These are phyloP conservation scores for Penicillium paneum DNA, from an alignment of 2,329 filamentous ascomycete genomes.

Conservation along the genomic window DNA sequence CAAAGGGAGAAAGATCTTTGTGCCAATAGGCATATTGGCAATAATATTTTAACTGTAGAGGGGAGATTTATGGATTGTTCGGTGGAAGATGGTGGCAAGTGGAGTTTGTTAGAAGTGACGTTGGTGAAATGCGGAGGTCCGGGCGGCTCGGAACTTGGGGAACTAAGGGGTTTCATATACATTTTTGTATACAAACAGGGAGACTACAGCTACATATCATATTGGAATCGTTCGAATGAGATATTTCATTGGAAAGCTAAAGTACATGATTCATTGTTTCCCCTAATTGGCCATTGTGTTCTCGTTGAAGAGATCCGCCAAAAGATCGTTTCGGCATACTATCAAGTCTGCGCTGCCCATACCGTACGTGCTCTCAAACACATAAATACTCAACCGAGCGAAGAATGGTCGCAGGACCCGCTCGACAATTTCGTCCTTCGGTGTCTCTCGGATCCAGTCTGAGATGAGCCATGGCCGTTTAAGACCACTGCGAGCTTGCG, in stretches of 20 bases:
- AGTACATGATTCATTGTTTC: conserved; percentile 8
- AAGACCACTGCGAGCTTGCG: conserved; percentile 22
- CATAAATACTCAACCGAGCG: conserved; percentile 83
- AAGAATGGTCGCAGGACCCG: conserved; percentile 85
- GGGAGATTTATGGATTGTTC: conserved; percentile 1
- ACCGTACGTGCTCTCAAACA: conserved; percentile 88
- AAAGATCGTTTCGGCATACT: conserved; percentile 60
- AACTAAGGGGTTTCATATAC: not conserved
- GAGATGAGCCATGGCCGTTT: conserved; percentile 45
- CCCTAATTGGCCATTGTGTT: conserved; percentile 51
- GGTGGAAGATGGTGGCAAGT: conserved; percentile 13
- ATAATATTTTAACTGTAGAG: not conserved
- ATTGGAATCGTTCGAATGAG: conserved; percentile 2
- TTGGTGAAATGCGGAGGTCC: conserved; percentile 17
- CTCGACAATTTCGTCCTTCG: conserved; percentile 63
- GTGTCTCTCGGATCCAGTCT: conserved; percentile 52
- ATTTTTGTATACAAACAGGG: conserved; percentile 1
- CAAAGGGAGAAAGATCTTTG: conserved; percentile 21
- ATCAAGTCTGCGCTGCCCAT: conserved; percentile 69
- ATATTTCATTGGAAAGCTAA: conserved; percentile 6
- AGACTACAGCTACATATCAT: not conserved
- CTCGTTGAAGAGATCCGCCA: conserved; percentile 79
- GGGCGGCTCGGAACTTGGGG: conserved; percentile 18
- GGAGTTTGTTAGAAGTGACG: conserved; percentile 18
- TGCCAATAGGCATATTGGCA: conserved; percentile 15